Evolutionary conservation across 2,329 filamentous ascomycete genomes (phyloP).

Genomic region (Sphaerulina populicola): DNA sequence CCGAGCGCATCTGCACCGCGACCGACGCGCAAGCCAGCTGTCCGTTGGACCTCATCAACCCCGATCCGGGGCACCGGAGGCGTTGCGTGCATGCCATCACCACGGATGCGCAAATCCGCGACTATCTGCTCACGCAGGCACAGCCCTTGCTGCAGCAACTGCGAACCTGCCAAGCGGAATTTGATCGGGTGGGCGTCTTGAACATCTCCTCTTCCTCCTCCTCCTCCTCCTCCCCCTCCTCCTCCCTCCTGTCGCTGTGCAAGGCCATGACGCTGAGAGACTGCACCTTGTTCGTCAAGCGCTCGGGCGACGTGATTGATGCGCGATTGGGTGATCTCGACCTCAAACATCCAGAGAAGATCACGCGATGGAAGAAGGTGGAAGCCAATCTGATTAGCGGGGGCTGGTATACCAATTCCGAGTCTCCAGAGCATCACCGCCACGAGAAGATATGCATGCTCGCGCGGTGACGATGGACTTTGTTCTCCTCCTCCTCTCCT

Average conservation of each 20-base stretch:
- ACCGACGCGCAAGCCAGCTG: slow-evolving; percentile 33
- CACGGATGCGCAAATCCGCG: slow-evolving; percentile 19
- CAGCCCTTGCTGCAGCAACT: not conserved
- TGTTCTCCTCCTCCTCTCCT: too few relatives aligned
- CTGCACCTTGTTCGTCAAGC: slow-evolving; percentile 39
- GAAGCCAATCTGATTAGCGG: slow-evolving; percentile 35
- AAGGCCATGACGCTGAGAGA: slow-evolving; percentile 44
- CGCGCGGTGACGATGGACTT: slow-evolving; percentile 7
- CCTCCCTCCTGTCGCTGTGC: slow-evolving; percentile 22
- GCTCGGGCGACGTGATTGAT: slow-evolving; percentile 28
- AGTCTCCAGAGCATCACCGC: slow-evolving; percentile 8
- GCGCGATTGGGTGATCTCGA: slow-evolving; percentile 42
- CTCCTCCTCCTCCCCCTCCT: too few relatives aligned
- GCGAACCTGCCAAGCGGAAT: slow-evolving; percentile 28
- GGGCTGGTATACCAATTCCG: slow-evolving; percentile 36
- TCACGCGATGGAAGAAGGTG: slow-evolving; percentile 36
- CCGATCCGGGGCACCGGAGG: slow-evolving; percentile 20
- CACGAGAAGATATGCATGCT: slow-evolving; percentile 24
- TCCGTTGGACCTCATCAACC: slow-evolving; percentile 36
- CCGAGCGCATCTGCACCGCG: slow-evolving; percentile 21
- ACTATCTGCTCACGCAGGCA: slow-evolving; percentile 20
- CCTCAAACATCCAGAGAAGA: slow-evolving; percentile 38
- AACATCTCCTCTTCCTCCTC: not conserved
- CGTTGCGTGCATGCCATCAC: slow-evolving; percentile 24
- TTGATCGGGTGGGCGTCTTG: slow-evolving; percentile 35